Percentiles rank a stretch among this genome's conserved stretches.
Conservation (phyloP, 441 rosid genomes). For the Eruca vesicaria region DNA sequence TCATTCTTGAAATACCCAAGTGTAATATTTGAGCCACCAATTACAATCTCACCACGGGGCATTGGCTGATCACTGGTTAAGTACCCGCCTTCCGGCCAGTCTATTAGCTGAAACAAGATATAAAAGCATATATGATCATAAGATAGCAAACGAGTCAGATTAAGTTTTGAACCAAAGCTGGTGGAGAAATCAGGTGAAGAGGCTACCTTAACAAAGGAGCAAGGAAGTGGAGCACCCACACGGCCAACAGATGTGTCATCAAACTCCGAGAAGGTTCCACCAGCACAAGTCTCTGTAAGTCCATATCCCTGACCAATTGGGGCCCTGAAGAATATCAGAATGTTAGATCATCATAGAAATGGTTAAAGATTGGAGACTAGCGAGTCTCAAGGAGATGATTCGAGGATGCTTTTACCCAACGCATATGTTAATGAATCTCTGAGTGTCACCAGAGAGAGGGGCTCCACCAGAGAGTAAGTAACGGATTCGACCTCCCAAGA, state of each 20-base stretch:
- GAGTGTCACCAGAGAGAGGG: conserved; percentile 95
- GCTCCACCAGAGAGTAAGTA: conserved; percentile 99
- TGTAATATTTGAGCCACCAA: conserved; percentile 95
- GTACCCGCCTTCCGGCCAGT: conserved; percentile 98
- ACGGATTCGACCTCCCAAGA: conserved; percentile 88
- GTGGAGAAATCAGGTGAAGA: background rate
- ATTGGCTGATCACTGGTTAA: conserved; percentile 69
- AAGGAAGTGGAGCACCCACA: conserved; percentile 96
- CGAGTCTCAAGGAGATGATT: conserved; percentile 18
- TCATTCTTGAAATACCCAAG: conserved; percentile 91
- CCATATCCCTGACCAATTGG: conserved; percentile 99
- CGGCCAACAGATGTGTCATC: conserved; percentile 97
- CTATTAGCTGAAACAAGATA: conserved; percentile 66
- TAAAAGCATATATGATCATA: background rate
- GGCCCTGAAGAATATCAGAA: conserved; percentile 55
- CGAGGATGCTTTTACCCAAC: conserved; percentile 67
- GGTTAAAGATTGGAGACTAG: background rate
- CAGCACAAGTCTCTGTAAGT: conserved; percentile 98
- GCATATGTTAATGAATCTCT: conserved; percentile 98
- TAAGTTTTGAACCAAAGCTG: background rate
- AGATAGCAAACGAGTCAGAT: background rate
- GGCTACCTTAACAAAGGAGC: conserved; percentile 84
- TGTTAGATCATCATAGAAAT: conserved; percentile 21
- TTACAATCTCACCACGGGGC: conserved; percentile 95
- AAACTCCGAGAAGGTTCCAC: conserved; percentile 94